Conservation (phyloP, 768 basidiomycete species). For the Trametes elegans region DNA sequence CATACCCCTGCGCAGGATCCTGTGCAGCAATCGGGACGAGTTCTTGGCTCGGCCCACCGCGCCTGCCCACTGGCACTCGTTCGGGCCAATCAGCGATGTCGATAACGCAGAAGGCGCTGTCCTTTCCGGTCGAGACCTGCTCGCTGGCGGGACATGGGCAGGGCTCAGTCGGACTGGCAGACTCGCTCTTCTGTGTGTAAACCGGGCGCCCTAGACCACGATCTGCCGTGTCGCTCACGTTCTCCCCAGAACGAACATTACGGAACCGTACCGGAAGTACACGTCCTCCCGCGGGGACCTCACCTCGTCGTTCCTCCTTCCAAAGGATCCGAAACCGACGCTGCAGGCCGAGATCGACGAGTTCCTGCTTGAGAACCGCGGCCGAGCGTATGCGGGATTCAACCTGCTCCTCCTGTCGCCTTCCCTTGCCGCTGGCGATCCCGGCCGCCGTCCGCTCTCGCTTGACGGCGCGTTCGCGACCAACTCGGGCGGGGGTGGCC, state of each 20-base stretch:
- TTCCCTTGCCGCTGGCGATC: neutral
- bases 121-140: constrained; percentile 72
- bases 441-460: constrained; percentile 27
- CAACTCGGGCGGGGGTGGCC: constrained; percentile 69
- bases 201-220: neutral
- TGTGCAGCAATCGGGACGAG: constrained; percentile 80
- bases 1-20: constrained; percentile 45
- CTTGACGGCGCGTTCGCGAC: constrained; percentile 61
- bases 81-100: constrained; percentile 36
- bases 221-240: constrained; percentile 9
- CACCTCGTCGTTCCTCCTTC: constrained; percentile 63
- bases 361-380: constrained; percentile 45
- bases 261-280: constrained; percentile 53
- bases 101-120: constrained; percentile 34
- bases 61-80: constrained; percentile 67
- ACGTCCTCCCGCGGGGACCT: constrained; percentile 67
- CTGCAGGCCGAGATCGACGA: constrained; percentile 49
- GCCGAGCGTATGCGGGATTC: constrained; percentile 69
- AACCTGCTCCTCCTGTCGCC: constrained; percentile 71
- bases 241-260: constrained; percentile 73
- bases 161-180: constrained; percentile 65
- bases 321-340: constrained; percentile 40
- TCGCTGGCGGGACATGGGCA: constrained; percentile 82
- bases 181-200: constrained; percentile 68
- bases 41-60: constrained; percentile 62